Conservation (phyloP, 129 eudicot genomes). For the Daucus carota region DH1_v3.0 NC_030381.2:49432001-49432500, state of each 20-base stretch:
- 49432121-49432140: background rate
- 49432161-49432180: background rate
- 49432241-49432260: background rate
- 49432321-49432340: background rate
- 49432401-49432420: background rate
- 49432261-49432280: background rate
- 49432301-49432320: background rate
- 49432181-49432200: background rate
- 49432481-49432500: slow-evolving; percentile 65
- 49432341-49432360: background rate
- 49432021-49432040: background rate
- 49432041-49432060: background rate
- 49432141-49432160: background rate
- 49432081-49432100: background rate
- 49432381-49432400: background rate
- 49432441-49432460: slow-evolving; percentile 83
- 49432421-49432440: slow-evolving; percentile 46
- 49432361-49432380: background rate
- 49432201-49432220: background rate
- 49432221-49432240: background rate
- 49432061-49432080: background rate
- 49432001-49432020: background rate
- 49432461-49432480: slow-evolving; percentile 62
- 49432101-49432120: background rate
- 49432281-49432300: background rate